These are phyloP conservation scores for Aphanomyces invadans DNA, from an alignment of 352 stramenopile genomes.

Conservation along the genomic window DNA sequence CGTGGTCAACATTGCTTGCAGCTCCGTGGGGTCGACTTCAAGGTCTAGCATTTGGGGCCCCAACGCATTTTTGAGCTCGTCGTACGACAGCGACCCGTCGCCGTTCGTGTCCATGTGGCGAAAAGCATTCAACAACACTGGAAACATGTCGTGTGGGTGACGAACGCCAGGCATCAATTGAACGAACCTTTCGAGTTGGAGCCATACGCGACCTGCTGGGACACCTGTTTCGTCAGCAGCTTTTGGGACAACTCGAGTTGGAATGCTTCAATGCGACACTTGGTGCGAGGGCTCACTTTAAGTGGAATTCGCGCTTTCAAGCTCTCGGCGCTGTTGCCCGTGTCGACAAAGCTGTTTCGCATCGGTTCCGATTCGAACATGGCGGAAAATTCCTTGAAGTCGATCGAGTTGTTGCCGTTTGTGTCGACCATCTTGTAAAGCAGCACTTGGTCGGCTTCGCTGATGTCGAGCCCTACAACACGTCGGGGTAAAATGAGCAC, in stretches of 20 bases:
- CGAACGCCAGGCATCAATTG: no score
- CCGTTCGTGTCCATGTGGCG: constrained; percentile 71
- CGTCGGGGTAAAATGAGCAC: no score
- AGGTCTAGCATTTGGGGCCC: constrained; percentile 55
- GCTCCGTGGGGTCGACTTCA: constrained; percentile 39
- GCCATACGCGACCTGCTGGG: constrained; percentile 22
- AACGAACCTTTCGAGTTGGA: constrained; percentile 19
- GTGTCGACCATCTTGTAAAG: constrained; percentile 53
- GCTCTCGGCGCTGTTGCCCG: constrained; percentile 13
- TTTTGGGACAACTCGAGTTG: constrained; percentile 52
- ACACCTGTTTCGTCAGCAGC: constrained; percentile 43
- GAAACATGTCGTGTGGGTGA: neutral
- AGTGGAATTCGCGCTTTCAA: constrained; percentile 31
- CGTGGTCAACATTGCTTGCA: constrained; percentile 66
- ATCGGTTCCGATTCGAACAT: constrained; percentile 45
- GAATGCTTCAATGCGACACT: constrained; percentile 55
- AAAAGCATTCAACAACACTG: constrained; percentile 61
- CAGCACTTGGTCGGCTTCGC: constrained; percentile 43
- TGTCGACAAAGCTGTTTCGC: constrained; percentile 21
- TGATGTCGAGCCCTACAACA: constrained; percentile 38
- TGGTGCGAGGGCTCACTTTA: constrained; percentile 48
- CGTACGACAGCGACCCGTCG: constrained; percentile 64
- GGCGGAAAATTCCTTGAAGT: constrained; percentile 60
- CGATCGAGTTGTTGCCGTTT: constrained; percentile 67
- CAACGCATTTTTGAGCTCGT: constrained; percentile 51